Base-by-base conservation (phyloP, 768 basidiomycete genomes). In the Rhodotorula diobovata region DNA sequence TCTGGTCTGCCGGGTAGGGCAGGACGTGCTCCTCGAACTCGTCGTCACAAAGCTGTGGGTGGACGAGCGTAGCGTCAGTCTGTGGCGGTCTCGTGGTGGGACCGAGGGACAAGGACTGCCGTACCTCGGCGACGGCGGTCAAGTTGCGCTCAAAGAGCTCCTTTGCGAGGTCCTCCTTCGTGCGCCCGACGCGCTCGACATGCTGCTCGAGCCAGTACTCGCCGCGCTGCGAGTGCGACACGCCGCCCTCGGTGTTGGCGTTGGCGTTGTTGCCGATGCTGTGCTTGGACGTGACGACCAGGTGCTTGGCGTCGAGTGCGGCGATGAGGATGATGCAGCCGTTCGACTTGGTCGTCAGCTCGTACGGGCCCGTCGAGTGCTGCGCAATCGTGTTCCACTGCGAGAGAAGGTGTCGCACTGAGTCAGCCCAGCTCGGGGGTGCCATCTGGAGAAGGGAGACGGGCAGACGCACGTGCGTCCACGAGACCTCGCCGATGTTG, bases 1-100 rank as follows among this genome's bases (percentile, higher is more conserved):
- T 90, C 68, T 87, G 86, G 30, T 95, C 88, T 8, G 86, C 84
- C 0, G 91, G 82, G 78, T 93, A 95, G 0, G 86, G 83, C 0
- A 99, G 85, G 65, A 98, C 95, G 77, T 99, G 96, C 79, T 98
- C 95, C 77, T 99, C 95, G 79, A 98, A 98, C 0, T 85, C 86
- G 80, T 99, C 96, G 77, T 99, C 96, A 79, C 96, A 99, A 12
- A 99, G 87, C 94, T 97, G 76, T 0, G 3, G 2, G 14, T 12
- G 15, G 39, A 41, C 2, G 39, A 30, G 6, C 9, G 4, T n/a
- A 1, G 30, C 39, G 46, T 43, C 12, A 30, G 51, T 2, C 34
- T 4, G 43, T 25, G 21, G 32, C 1, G 12, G 14, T 30, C 28
- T 39, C 48, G 20, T 50, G 46, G 51, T 7, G n/a, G n/a, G n/a